Conservation (phyloP, 441 rosid genomes). For the Dalechampia spathulata region DNA sequence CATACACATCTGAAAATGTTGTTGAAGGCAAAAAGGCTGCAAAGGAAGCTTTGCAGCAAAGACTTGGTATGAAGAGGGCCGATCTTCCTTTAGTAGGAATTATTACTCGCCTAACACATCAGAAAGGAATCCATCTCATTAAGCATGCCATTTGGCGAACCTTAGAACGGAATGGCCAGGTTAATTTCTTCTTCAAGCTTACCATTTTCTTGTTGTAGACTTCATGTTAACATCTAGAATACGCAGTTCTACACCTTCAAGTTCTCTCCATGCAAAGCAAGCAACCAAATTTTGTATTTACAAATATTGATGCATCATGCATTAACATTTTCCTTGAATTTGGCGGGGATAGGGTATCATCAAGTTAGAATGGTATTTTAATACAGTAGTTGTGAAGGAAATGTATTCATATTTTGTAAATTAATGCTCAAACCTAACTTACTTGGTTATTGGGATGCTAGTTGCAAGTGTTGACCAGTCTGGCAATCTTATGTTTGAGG, state of each 20-base stretch:
- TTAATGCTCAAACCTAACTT: neutral
- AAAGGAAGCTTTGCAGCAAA: conserved; percentile 77
- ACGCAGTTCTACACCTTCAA: neutral
- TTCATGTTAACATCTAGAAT: neutral
- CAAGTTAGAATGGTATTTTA: neutral
- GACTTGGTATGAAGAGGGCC: conserved; percentile 52
- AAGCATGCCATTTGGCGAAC: conserved; percentile 86
- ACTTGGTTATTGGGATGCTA: too few species aligned
- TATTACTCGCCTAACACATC: conserved; percentile 88
- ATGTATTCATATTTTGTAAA: neutral
- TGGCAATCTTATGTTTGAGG: neutral
- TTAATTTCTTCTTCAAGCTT: conserved; percentile 15
- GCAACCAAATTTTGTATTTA: neutral
- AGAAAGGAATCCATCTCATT: conserved; percentile 95
- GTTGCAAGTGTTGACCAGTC: neutral
- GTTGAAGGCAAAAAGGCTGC: conserved; percentile 92
- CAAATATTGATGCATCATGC: neutral
- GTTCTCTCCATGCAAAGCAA: neutral
- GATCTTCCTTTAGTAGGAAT: conserved; percentile 85
- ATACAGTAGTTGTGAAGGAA: neutral
- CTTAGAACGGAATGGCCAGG: conserved; percentile 89
- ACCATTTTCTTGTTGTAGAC: neutral
- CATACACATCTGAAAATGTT: conserved; percentile 76
- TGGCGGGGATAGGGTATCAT: neutral
- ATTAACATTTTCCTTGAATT: neutral